Base-by-base conservation (phyloP, 2,329 filamentous ascomycete species). In the Talaromyces sp. region DNA sequence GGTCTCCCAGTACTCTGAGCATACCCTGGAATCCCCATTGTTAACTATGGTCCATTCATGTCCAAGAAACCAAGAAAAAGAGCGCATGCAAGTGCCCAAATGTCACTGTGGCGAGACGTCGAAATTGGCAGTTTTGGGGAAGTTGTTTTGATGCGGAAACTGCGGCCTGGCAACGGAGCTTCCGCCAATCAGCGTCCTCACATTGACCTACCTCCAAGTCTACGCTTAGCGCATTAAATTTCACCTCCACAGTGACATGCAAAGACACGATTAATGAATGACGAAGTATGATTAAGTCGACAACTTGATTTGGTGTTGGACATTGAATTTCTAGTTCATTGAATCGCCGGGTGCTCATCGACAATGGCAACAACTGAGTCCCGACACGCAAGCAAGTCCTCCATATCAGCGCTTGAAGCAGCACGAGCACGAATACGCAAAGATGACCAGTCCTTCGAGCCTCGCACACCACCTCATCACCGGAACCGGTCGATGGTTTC, bases 381-480 rank as follows among this genome's bases (percentile, higher is more conserved):
- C 43, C 66, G 66, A 52, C 61, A 63, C 57, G 58, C 61, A 41
- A 67, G 66, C 56, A 67, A 67, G 19, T 33, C 64, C 4, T 67
- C 66, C 33, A 65, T 66, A 39, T 67, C 66, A 58, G 66, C 65
- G n/a, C 62, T 66, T 8, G 65, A 66, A 50, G 65, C 65, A 48
- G 66, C 27, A 67, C 69, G 43, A 60, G 70, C 52, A 68, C 71
- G 63, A 62, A 71, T 66, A 45, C 69, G 65, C 71, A 77, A 48
- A 68, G 66, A 58, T 70, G 72, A 65, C 43, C 67, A 62, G 64
- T 71, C 62, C 1, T 64, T 61, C 35, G 65, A 66, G 39, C 88
- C 89, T 58, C 86, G 87, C 69, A 91, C 90, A 9, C 60, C 60
- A 19, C 88, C 85, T 43, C 81, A 75, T 62, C 75, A 75, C 78